Evolutionary conservation across 768 basidiomycete species (phyloP), one percentile per base, ranked within the genome.

Genomic region (Rubroboletus satanas): DNA sequence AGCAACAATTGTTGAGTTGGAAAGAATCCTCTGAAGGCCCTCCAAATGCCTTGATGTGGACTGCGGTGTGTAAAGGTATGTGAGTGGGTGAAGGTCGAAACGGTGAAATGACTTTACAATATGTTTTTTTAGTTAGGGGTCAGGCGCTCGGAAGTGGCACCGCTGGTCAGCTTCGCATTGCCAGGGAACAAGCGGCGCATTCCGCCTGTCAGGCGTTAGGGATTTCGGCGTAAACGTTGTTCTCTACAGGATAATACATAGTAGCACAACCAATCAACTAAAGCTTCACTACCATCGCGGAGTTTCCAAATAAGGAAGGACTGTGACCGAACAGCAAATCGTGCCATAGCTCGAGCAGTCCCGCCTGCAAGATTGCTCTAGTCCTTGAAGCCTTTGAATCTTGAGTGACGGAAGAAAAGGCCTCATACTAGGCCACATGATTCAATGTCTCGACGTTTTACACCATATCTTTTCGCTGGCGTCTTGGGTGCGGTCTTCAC

Each of bases 41-140:
- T 0, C 55, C 75, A 9, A 66, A 79, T 59, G 68, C 71, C 11
- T 60, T 72, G 31, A 52, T 63, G 21, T 88, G 85, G 85, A 81
- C 74, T 10, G 66, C 74, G n/a, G 66, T 75, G 21, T 86, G 83
- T 68, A 84, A 81, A 71, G 73, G 85, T 85, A 60, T 61, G 80
- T 51, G 18, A 37, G 21, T 15, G 15, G 15, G 29, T 43, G 17
- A 21, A 9, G 9, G 23, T 18, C 9, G 35, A 29, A 18, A n/a
- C 4, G 3, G 37, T 18, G 10, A 45, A 17, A 11, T 43, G 15
- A 46, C 10, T 36, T 47, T 44, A 37, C 43, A 29, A 61, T 12
- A 38, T 61, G 31, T 43, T 37, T n/a, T 26, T 31, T 23, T 48
- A 85, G 84, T 85, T 38, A 60, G 68, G 31, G 81, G 78, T 7